Conservation (phyloP, 2,329 filamentous ascomycete species). For the Fusarium veterinarium region DNA sequence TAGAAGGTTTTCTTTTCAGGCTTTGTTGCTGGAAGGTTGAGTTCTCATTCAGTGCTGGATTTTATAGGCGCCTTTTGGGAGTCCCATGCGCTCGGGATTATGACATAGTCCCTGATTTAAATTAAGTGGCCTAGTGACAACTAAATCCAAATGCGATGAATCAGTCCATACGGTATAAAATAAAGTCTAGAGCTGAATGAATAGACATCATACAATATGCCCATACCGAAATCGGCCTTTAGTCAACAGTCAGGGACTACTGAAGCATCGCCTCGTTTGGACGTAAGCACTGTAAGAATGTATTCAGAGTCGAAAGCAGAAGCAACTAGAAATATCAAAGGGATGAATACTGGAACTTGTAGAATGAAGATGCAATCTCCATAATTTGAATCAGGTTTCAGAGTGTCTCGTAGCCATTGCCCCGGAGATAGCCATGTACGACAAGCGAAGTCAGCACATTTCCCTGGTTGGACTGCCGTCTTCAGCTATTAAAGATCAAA, state of each 20-base stretch:
- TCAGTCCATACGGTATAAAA: rapidly evolving
- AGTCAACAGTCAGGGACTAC: neutral
- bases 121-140: rapidly evolving
- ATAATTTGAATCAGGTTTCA: neutral
- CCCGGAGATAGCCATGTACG: no score
- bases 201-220: rapidly evolving
- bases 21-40: rapidly evolving
- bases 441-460: neutral
- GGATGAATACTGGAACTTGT: rapidly evolving
- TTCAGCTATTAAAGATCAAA: rapidly evolving
- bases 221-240: rapidly evolving
- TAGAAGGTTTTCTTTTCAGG: rapidly evolving
- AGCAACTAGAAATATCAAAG: rapidly evolving
- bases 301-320: rapidly evolving
- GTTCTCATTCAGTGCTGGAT: no score
- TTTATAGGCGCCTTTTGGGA: neutral
- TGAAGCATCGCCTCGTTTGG: neutral
- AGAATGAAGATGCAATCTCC: neutral
- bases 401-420: rapidly evolving
- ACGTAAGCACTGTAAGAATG: no score
- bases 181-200: rapidly evolving
- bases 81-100: rapidly evolving
- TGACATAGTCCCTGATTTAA: rapidly evolving
- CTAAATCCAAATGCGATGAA: rapidly evolving
- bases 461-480: no score